phyloP scores from a whole-genome alignment of 2,329 filamentous ascomycete genomes.

The Cladosporium sp. region DNA sequence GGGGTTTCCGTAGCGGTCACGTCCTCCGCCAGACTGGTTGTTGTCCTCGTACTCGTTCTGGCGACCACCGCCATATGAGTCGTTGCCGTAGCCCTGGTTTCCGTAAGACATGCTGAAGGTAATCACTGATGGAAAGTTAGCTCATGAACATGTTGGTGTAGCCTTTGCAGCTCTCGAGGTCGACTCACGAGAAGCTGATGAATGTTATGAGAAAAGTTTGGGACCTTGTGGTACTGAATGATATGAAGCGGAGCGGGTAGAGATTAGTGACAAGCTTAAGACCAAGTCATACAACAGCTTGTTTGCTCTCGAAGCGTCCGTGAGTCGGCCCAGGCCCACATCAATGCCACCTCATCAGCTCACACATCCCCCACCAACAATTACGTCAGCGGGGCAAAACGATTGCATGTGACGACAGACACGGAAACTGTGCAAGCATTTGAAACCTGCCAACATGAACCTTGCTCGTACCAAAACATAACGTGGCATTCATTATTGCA shows the following conservation, averaged over 20 bases:
- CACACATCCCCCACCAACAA: neutral
- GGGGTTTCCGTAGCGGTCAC: conserved; percentile 13
- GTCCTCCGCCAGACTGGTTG: conserved; percentile 13
- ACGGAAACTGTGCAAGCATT: neutral
- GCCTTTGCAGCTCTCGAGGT: neutral
- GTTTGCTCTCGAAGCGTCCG: neutral
- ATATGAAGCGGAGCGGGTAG: neutral
- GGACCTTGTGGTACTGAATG: neutral
- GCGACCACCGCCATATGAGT: conserved; percentile 16
- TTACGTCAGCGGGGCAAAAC: conserved; percentile 2
- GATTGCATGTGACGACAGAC: neutral
- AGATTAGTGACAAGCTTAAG: neutral
- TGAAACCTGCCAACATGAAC: neutral
- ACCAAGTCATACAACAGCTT: neutral
- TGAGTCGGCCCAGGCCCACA: neutral
- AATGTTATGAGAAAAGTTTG: neutral
- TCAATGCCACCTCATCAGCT: neutral
- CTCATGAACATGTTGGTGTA: too few species aligned
- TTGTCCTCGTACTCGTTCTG: conserved; percentile 14
- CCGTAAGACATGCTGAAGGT: conserved; percentile 16
- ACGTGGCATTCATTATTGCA: too few species aligned
- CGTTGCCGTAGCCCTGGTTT: conserved; percentile 16
- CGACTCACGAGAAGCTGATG: neutral
- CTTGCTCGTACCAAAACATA: neutral
- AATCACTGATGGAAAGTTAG: neutral